phyloP scores from a whole-genome alignment of 1,284 basidiomycete genomes.

The Volvariella volvacea region DNA sequence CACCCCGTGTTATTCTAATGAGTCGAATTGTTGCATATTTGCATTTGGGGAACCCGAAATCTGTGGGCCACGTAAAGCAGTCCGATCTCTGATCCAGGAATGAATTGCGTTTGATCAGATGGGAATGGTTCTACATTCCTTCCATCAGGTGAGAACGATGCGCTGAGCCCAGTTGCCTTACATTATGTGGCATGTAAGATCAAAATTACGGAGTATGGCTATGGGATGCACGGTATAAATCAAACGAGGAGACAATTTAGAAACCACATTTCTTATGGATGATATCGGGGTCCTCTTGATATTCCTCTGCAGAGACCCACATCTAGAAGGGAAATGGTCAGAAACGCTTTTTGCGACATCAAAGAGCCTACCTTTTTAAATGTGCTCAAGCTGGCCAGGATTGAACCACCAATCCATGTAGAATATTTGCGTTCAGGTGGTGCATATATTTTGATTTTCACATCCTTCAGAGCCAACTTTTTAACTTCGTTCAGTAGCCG shows the following conservation, averaged over 20 bases:
- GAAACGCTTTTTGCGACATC: slow-evolving; percentile 1
- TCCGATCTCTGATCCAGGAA: no score
- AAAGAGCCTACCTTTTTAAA: slow-evolving; percentile 82
- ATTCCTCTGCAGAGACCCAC: slow-evolving; percentile 99
- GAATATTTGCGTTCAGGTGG: slow-evolving; percentile 99
- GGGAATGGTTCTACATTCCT: no score
- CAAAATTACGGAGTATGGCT: no score
- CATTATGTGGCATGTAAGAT: no score
- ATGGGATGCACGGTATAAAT: slow-evolving; percentile 12
- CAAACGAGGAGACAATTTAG: slow-evolving; percentile 15
- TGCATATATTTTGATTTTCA: slow-evolving; percentile 99
- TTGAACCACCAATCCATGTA: slow-evolving; percentile 98
- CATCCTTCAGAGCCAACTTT: slow-evolving; percentile 92
- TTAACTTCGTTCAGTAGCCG: slow-evolving; percentile 93
- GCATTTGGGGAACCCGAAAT: no score
- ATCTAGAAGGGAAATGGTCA: slow-evolving; percentile 47
- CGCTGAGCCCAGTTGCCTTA: no score
- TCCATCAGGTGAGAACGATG: no score
- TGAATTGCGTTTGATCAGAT: no score
- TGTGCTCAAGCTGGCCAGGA: slow-evolving; percentile 90
- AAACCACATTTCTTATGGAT: slow-evolving; percentile 91
- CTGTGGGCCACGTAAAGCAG: no score
- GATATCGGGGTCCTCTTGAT: slow-evolving; percentile 97
- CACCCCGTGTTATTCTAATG: slow-evolving; percentile 25
- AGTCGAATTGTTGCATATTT: no score